Percentiles rank a stretch among this genome's conserved stretches.
phyloP scores from a whole-genome alignment of 129 eudicot species.

The Flaveria sonorensis region DNA sequence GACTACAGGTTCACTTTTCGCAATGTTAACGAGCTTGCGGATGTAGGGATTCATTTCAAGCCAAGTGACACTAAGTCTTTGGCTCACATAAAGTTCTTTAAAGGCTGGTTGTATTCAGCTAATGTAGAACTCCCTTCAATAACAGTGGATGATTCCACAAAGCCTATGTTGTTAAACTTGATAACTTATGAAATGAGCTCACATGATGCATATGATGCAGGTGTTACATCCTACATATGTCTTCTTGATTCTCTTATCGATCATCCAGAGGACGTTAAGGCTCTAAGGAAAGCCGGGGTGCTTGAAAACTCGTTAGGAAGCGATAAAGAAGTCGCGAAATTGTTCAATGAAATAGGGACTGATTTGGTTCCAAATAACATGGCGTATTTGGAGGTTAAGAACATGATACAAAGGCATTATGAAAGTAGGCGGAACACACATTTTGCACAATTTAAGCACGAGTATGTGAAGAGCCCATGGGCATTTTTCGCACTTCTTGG shows the following conservation, averaged over 20 bases:
- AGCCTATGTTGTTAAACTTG: conserved; percentile 43
- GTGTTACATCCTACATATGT: conserved; percentile 44
- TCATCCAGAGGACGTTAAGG: conserved; percentile 36
- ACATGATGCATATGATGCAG: conserved; percentile 12
- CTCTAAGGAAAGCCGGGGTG: conserved; percentile 26
- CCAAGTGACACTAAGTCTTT: conserved; percentile 17
- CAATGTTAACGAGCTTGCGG: conserved; percentile 31
- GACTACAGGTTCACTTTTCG: conserved; percentile 31
- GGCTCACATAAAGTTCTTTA: not conserved
- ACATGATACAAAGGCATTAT: conserved; percentile 27
- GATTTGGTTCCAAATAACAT: conserved; percentile 18
- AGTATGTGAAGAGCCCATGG: conserved; percentile 51
- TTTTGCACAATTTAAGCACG: conserved; percentile 34
- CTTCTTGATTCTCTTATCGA: conserved; percentile 43
- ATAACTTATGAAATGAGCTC: conserved; percentile 47
- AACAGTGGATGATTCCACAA: conserved; percentile 38
- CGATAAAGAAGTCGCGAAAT: conserved; percentile 36
- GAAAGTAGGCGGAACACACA: conserved; percentile 22
- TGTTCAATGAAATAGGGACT: conserved; percentile 35
- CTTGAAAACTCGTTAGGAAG: conserved; percentile 31
- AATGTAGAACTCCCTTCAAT: conserved; percentile 35
- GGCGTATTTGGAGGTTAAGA: conserved; percentile 14
- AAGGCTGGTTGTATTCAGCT: not conserved
- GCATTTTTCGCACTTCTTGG: conserved; percentile 42
- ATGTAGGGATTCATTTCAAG: conserved; percentile 38